Percentiles rank a stretch among this genome's conserved stretches.
Evolutionary conservation across 345 rosid species (phyloP).

Genomic region (Populus davidiana): DNA sequence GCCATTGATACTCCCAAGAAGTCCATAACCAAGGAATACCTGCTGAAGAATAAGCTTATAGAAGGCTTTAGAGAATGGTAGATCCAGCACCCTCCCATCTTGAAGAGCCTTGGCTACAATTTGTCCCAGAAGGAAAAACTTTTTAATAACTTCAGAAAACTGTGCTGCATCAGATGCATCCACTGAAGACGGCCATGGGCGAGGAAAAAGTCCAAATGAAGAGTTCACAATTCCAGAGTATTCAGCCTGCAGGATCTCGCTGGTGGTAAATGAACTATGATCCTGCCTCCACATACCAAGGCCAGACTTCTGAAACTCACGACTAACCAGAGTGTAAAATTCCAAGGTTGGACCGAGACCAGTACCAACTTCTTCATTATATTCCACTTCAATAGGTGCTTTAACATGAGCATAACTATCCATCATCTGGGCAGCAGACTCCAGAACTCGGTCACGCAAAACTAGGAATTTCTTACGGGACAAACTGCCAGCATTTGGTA

Average conservation of each 20-base stretch:
- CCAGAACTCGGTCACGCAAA: conserved; percentile 63
- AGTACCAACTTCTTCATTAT: conserved; percentile 89
- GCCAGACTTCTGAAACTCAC: conserved; percentile 72
- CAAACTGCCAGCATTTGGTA: conserved; percentile 34
- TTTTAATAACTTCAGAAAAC: conserved; percentile 51
- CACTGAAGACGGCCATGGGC: conserved; percentile 58
- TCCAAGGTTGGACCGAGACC: conserved; percentile 99
- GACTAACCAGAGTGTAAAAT: conserved; percentile 83
- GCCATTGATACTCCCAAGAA: background rate
- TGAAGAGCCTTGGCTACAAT: conserved; percentile 88
- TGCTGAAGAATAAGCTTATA: conserved; percentile 75
- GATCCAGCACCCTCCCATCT: conserved; percentile 91
- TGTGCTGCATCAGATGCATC: conserved; percentile 36
- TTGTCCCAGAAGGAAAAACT: conserved; percentile 75
- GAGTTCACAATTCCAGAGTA: conserved; percentile 34
- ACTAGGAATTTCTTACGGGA: conserved; percentile 77
- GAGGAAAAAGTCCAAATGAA: conserved; percentile 72
- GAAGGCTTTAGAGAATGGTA: conserved; percentile 81
- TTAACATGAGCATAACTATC: conserved; percentile 52
- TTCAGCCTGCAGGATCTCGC: conserved; percentile 18
- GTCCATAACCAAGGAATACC: conserved; percentile 37
- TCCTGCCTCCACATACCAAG: conserved; percentile 91
- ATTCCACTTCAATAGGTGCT: conserved; percentile 75
- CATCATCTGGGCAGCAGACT: conserved; percentile 83
- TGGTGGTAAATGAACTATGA: conserved; percentile 28